Evolutionary conservation across 1,284 basidiomycete species (phyloP), one percentile per base, ranked within the genome.

Genomic region (Rhodotorula sp.): DNA sequence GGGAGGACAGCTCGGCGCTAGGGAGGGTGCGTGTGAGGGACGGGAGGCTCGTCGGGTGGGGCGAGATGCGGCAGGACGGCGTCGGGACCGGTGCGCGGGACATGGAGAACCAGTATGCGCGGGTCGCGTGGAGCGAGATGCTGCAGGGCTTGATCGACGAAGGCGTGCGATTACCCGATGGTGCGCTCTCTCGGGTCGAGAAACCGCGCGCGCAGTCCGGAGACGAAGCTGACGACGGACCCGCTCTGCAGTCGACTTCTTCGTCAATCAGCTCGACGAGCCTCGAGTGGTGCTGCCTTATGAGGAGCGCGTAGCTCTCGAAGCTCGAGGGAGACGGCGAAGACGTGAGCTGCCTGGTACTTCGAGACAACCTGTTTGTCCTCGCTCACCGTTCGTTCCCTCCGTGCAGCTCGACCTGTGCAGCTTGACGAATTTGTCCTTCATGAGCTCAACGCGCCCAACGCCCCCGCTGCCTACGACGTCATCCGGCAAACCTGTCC

Each of bases 231-330:
- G 16, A 59, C 57, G 16, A 21, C 19, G 16, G 7, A 23, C 21
- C 10, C 4, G 23, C 21, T 19, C 16, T 21, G 41, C 60, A 70
- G 72, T 71, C 46, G 72, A 73, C 62, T 57, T 71, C 17, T 71
- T 64, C 34, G 48, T 73, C 49, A 73, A 68, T 48, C 59, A 57
- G 41, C 53, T 70, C 52, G 72, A 73, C 62, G 72, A 73, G 53
- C 68, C 68, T 7, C 57, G 72, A 7, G 66, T 73, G 17, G 23
- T 66, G 3, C 16, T 73, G 2, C 59, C 66, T 16, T 71, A 65
- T 50, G 59, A 65, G 50, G 16, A 59, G 23, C 48, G 68, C 5
- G 25, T 19, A 1, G 56, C 50, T 13, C 61, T 73, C 10, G 68
- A 67, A 49, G 19, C 48, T 12, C 25, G 49, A 19, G 71, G 64